Conservation (phyloP, 805 yeast species). For the Candida coquimbonensis region DNA sequence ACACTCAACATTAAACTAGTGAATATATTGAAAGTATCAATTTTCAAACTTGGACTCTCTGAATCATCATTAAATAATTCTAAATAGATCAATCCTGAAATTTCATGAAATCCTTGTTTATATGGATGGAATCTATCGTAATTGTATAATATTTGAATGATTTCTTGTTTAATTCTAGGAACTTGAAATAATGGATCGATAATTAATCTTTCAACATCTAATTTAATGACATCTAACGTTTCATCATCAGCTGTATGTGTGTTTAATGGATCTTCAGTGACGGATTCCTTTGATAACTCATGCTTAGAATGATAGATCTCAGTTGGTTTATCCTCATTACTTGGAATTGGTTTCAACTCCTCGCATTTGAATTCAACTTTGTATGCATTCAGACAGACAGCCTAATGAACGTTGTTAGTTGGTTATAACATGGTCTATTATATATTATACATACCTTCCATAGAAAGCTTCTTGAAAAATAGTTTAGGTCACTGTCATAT, state of each 20-base stretch:
- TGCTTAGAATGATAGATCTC: slow-evolving; percentile 4
- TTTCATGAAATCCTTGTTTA: slow-evolving; percentile 49
- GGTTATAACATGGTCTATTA: too few species aligned
- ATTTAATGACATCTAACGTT: slow-evolving; percentile 17
- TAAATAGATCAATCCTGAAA: slow-evolving; percentile 39
- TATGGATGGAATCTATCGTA: slow-evolving; percentile 24
- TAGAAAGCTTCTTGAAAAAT: slow-evolving; percentile 16
- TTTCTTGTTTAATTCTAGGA: slow-evolving; percentile 11
- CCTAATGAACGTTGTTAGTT: background rate
- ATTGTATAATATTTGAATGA: slow-evolving; percentile 20
- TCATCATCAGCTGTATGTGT: slow-evolving; percentile 4
- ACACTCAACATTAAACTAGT: slow-evolving; percentile 36
- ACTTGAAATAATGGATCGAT: slow-evolving; percentile 20
- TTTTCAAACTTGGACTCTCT: slow-evolving; percentile 7
- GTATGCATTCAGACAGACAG: slow-evolving; percentile 18
- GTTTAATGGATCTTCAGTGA: slow-evolving; percentile 7
- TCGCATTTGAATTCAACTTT: slow-evolving; percentile 12
- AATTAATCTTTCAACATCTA: slow-evolving; percentile 22
- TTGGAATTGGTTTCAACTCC: slow-evolving; percentile 14
- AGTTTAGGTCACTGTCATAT: slow-evolving; percentile 12
- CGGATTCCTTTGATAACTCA: slow-evolving; percentile 1
- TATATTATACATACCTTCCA: slow-evolving; percentile 12
- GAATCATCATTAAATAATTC: slow-evolving; percentile 32
- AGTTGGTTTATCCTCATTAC: background rate
- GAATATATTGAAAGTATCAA: slow-evolving; percentile 39